Evolutionary conservation across 2,329 filamentous ascomycete genomes (phyloP).

Genomic region (Curvularia lunata): DNA sequence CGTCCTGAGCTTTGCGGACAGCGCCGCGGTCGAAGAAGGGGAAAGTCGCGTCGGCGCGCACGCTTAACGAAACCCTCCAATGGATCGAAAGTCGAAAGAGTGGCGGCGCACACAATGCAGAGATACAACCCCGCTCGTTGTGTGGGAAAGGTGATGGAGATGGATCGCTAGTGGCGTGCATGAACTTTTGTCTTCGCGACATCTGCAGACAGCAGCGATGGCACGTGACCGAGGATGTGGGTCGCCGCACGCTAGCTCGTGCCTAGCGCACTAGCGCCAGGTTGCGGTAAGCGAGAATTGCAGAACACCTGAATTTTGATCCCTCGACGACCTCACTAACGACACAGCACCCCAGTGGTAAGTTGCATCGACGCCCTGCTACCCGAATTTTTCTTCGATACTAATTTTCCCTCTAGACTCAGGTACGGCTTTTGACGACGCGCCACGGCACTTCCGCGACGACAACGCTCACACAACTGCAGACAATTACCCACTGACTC

Average conservation of each 20-base stretch:
- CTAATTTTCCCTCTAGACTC: constrained; percentile 25
- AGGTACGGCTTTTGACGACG: constrained; percentile 32
- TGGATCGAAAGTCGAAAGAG: constrained; percentile 17
- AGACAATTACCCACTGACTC: constrained; percentile 43
- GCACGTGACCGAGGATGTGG: constrained; percentile 5
- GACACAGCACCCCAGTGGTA: constrained; percentile 47
- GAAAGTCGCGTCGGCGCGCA: constrained; percentile 35
- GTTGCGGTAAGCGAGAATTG: constrained; percentile 15
- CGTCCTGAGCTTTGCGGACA: constrained; percentile 36
- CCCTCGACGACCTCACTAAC: constrained; percentile 26
- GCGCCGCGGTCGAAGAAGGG: constrained; percentile 27
- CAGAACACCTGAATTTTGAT: constrained; percentile 17
- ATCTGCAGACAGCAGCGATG: constrained; percentile 11
- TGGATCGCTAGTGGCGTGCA: constrained; percentile 29
- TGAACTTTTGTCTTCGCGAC: constrained; percentile 27
- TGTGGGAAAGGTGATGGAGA: constrained; percentile 35
- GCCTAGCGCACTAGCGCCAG: constrained; percentile 20
- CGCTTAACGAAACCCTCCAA: constrained; percentile 15
- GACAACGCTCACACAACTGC: constrained; percentile 36
- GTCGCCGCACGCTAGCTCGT: background rate
- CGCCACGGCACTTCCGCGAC: constrained; percentile 8
- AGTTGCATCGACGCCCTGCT: constrained; percentile 30
- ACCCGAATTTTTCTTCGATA: constrained; percentile 17
- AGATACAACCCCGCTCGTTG: constrained; percentile 37
- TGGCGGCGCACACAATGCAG: constrained; percentile 28